Base-by-base conservation (phyloP, 1,284 basidiomycete genomes). In the Sphagnurus paluster region DNA sequence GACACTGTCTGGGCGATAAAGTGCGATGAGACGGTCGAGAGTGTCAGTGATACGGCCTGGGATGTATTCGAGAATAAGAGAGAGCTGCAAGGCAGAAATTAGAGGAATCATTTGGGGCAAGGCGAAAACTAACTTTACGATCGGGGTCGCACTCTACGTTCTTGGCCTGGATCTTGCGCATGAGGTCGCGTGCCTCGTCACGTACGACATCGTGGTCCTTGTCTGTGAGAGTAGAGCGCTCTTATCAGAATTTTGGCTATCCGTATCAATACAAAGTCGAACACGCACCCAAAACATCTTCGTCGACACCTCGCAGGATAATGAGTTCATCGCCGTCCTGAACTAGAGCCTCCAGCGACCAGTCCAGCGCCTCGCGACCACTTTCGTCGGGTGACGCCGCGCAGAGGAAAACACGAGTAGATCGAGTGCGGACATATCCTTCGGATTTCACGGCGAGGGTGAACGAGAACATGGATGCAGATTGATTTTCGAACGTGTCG, bases 281-380 rank as follows among this genome's bases (percentile, higher is more conserved):
- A 4, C 16, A 48, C 77, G 44, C 52, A 90, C 88, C 85, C 28
- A 90, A 65, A 19, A 88, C 88, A 39, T 93, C 92, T 46, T 86
- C 77, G 55, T 96, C 93, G 16, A 96, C 82, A 1, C 97, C 94
- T 32, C 95, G 75, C 48, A 93, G 89, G 4, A 98, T 90, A 44
- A 99, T 86, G 21, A 98, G 73, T 66, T 98, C 96, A 64, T 98
- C 96, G 3, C 92, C 91, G 55, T 98, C 93, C 67, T 96, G 92
- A 7, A 89, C 84, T 7, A 98, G 75, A 40, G 79, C 77, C 59
- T 94, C 90, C 53, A 98, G 78, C 32, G 85, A 76, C 94, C 93
- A 97, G 51, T 95, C 90, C 13, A 97, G 71, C 1, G 93, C 93
- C 57, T 92, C 82, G 9, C 73, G 68, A 0, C 93, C 93, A 50